Base-by-base conservation (phyloP, 2,329 filamentous ascomycete genomes). In the Fusarium mexicanum region DNA sequence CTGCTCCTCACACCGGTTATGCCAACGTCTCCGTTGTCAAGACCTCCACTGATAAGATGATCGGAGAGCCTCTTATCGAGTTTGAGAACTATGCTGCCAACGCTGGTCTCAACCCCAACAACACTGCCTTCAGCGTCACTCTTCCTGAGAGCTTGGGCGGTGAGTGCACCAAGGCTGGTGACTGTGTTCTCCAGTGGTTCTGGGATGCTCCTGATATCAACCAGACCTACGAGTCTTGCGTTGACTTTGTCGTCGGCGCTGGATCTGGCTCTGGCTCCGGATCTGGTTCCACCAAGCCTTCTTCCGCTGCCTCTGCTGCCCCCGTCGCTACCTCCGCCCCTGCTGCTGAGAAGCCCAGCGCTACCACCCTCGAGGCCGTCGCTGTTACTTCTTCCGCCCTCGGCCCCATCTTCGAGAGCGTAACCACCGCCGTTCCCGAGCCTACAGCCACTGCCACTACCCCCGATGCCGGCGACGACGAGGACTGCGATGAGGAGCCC, bases 171-270 rank as follows among this genome's bases (percentile, higher is more conserved):
- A 84, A 80, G 17, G 84, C 85, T 26, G 89, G 89, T 47, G 81
- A 83, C 68, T 85, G 83, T 58, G 87, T 87, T 8, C 84, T 91
- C 51, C 90, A 91, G 80, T 91, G 89, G 89, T 91, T 84, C 80
- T 91, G 90, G 90, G 85, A 90, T 69, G 88, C 89, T 8, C 78
- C 81, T 22, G 83, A 82, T 62, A 86, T 89, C 69, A 77, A 87
- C 66, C 90, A 92, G 85, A 91, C 89, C 17, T 92, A 92, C 78
- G 87, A 90, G 83, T 86, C 86, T 57, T 92, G 90, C 81, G 83
- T 91, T 59, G 90, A 92, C 77, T 91, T 92, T 57, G 78, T 77
- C 35, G 73, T 80, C 24, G 64, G 43, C 26, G 53, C 70, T 20
- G 66, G 50, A 3, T 61, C 71, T 12, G 61, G 71, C 0, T 57